phyloP scores from a whole-genome alignment of 2,329 filamentous ascomycete genomes.

The Rasamsonia emersonii region DNA sequence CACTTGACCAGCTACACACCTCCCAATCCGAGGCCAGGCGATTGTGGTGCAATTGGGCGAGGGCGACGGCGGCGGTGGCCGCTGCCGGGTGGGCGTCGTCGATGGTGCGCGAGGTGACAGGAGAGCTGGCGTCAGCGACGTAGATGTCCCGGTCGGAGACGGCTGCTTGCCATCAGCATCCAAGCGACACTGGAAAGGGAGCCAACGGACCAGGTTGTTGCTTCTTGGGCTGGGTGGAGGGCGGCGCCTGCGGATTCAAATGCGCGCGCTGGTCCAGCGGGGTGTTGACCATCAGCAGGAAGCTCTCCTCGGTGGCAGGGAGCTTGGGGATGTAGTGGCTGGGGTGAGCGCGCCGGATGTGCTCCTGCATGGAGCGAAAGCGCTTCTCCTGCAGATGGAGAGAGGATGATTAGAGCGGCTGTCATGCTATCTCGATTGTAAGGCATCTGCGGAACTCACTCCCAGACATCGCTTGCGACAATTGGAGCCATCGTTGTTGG shows the following conservation, averaged over 20 bases:
- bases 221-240: slow-evolving; percentile 24
- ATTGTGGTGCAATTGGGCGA: slow-evolving; percentile 76
- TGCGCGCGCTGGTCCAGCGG: slow-evolving; percentile 65
- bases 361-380: slow-evolving; percentile 98
- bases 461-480: slow-evolving; percentile 97
- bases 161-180: slow-evolving; percentile 37
- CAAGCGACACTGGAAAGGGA: not conserved
- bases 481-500: slow-evolving; percentile 91
- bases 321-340: slow-evolving; percentile 97
- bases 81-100: slow-evolving; percentile 63
- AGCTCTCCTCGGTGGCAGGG: slow-evolving; percentile 95
- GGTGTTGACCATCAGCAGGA: slow-evolving; percentile 89
- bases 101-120: slow-evolving; percentile 58
- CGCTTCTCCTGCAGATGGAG: slow-evolving; percentile 68
- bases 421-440: not conserved
- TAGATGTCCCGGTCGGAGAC: slow-evolving; percentile 57
- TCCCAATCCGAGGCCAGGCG: slow-evolving; percentile 71
- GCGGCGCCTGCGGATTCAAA: slow-evolving; percentile 32
- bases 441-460: slow-evolving; percentile 55
- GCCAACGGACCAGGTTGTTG: slow-evolving; percentile 14
- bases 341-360: slow-evolving; percentile 92
- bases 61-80: slow-evolving; percentile 71
- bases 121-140: slow-evolving; percentile 58
- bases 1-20: slow-evolving; percentile 43
- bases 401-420: not conserved